Evolutionary conservation across 2,329 filamentous ascomycete species (phyloP), one percentile per base, ranked within the genome.

Genomic region (Fusarium sambucinum): DNA sequence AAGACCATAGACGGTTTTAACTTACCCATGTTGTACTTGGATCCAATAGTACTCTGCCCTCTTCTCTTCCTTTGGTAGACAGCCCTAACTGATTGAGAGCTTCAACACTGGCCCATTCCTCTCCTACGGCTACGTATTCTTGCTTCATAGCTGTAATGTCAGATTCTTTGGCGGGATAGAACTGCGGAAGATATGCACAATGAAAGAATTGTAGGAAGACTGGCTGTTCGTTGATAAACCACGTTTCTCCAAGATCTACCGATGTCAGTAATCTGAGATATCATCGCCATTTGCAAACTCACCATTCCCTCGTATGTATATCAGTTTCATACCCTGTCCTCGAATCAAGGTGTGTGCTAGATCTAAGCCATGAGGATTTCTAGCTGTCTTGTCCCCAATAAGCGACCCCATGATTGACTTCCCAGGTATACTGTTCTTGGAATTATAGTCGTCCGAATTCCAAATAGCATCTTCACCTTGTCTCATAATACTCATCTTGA

Each of bases 231-330:
- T 69, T 66, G 5, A 69, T 50, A 2, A 69, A 69, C 66, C 66
- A 69, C 0, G 66, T 69, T 9, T 69, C 66, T 5, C 65, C 66
- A 4, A 69, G 19, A 1, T 52, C 66, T 68, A 7, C 6, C 2
- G 4, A 4, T 1, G 12, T 69, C 1, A 69, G 66, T 5, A 19
- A 13, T 35, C 6, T 10, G 2, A 3, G 4, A 13, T 1, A 9
- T 3, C 1, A 3, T 3, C 9, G 3, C 3, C 1, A 1, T 29
- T 19, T 7, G 11, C 2, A 9, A 11, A 23, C 66, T 6, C 50
- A 69, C 66, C 55, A 11, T 50, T 69, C 0, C 66, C 65, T 11
- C 66, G 55, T 10, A 69, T 29, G 11, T 69, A 69, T 1, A 69
- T 46, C 1, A 69, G 35, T 4, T 55, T 42, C 32, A 60, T 32